phyloP scores from a whole-genome alignment of 2,329 filamentous ascomycete genomes.

The Sporothrix humicola region DNA sequence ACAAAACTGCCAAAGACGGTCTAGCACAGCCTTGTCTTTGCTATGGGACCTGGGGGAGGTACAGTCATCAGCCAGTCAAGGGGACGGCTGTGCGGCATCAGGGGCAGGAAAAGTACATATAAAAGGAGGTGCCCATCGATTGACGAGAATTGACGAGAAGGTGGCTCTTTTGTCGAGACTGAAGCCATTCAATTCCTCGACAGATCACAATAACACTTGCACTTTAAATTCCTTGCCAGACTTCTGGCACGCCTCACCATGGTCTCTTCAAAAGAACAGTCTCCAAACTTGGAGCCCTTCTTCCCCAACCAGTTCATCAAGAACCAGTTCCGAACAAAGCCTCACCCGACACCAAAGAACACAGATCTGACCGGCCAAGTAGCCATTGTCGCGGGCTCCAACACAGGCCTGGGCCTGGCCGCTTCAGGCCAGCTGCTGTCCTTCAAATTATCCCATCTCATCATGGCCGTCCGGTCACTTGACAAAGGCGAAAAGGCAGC shows the following conservation, averaged over 20 bases:
- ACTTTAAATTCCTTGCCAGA: no score
- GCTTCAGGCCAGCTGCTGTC: background rate
- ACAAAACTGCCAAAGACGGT: background rate
- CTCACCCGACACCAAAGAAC: background rate
- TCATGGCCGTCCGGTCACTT: background rate
- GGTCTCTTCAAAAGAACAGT: constrained; percentile 32
- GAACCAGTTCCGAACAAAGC: constrained; percentile 33
- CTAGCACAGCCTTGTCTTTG: constrained; percentile 13
- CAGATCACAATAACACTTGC: no score
- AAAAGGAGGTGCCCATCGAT: no score
- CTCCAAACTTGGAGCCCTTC: constrained; percentile 23
- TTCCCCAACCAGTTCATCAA: constrained; percentile 29
- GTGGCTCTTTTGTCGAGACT: no score
- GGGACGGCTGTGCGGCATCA: background rate
- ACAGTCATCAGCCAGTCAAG: background rate
- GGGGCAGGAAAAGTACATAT: no score
- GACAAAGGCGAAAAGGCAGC: background rate
- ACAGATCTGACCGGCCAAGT: constrained; percentile 7
- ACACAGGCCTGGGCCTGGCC: background rate
- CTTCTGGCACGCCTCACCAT: background rate
- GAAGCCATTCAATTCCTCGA: no score
- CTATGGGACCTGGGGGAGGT: background rate
- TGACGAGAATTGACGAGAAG: no score
- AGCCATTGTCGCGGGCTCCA: background rate
- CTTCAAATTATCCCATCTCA: background rate